Evolutionary conservation across 768 basidiomycete species (phyloP), one percentile per base, ranked within the genome.

Genomic region (Tremella mesenterica): DNA sequence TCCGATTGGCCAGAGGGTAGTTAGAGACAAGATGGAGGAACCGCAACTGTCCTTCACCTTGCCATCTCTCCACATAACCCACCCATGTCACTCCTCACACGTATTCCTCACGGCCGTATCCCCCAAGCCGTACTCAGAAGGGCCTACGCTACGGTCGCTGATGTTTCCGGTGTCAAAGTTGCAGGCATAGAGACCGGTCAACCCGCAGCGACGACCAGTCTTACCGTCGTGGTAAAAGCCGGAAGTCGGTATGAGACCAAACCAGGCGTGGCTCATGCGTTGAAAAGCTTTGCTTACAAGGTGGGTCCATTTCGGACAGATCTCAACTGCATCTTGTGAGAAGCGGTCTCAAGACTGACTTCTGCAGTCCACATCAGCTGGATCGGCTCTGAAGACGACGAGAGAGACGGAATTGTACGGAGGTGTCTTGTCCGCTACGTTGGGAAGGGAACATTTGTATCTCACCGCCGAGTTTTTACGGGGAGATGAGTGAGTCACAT

Each of bases 211-310:
- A 92, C 89, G 4, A 79, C 87, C 26, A 81, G 86, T 50, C 81
- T 99, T 70, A 89, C 90, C 46, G 78, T 96, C 66, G 80, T 93
- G 58, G 82, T 95, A 74, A 93, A 91, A 75, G 93, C 88, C 52
- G 93, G 93, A 50, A 83, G 83, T 69, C 79, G 95, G 67, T 91
- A 83, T 73, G 86, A 99, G 78, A 75, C 82, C 58, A 85, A 85
- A 70, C 82, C 89, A 38, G 93, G 93, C 64, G 82, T 90, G 54
- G 91, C 93, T 2, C 88, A 93, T 77, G 85, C 83, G 57, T 80
- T 96, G 75, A 95, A 95, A 81, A 92, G 90, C 82, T 96, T 91
- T 81, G 85, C 91, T 55, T 97, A 93, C 84, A 96, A 95, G 86
- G 93, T 96, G 61, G 44, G 83, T 69, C 26, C 43, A 16, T 20